Conservation (phyloP, 139 green algal genomes). For the Trebouxia sp. region DNA sequence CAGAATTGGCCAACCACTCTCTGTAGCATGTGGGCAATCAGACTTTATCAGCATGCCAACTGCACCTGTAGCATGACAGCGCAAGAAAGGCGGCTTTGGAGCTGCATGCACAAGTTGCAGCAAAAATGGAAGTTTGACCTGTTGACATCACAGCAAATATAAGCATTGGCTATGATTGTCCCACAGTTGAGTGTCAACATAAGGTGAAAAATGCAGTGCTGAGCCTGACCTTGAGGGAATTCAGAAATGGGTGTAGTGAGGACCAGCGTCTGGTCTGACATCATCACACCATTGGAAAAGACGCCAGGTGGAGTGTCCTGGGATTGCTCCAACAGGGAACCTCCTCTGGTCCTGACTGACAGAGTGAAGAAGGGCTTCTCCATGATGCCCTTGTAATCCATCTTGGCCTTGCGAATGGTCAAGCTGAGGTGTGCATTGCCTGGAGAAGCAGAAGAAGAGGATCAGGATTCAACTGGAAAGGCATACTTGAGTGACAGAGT, state of each 20-base stretch:
- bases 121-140: too few species aligned
- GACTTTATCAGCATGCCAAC: too few species aligned
- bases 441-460: neutral
- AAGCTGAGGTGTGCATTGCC: constrained; percentile 23
- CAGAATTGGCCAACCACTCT: too few species aligned
- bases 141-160: too few species aligned
- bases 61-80: too few species aligned
- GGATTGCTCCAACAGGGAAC: constrained; percentile 13
- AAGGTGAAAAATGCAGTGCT: too few species aligned
- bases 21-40: too few species aligned
- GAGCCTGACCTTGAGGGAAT: constrained; percentile 40
- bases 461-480: neutral
- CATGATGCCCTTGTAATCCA: constrained; percentile 45
- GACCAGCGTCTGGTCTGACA: constrained; percentile 32
- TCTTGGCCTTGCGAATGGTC: constrained; percentile 12
- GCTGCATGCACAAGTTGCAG: too few species aligned
- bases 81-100: too few species aligned
- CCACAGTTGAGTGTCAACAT: too few species aligned
- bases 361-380: constrained; percentile 54
- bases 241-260: constrained; percentile 39
- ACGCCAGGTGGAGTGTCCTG: constrained; percentile 47
- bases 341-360: constrained; percentile 23
- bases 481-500: constrained; percentile 43
- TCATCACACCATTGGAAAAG: constrained; percentile 37
- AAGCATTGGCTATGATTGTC: too few species aligned